Percentiles rank a stretch among this genome's conserved stretches.
Conservation (phyloP, 768 basidiomycete species). For the Coprinopsis cinerea region DNA sequence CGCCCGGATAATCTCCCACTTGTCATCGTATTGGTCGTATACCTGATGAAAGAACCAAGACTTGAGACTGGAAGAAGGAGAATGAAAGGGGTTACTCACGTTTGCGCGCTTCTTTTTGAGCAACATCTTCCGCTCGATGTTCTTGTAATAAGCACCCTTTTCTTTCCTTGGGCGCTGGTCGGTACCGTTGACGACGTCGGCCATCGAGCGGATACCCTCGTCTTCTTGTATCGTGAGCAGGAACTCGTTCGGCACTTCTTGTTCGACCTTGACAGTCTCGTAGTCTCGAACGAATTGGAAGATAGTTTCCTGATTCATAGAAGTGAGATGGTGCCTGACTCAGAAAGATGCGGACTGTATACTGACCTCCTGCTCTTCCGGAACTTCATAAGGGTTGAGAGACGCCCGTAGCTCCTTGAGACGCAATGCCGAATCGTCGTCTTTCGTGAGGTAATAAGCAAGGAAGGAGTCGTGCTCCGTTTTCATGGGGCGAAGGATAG, state of each 20-base stretch:
- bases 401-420: slow-evolving; percentile 55
- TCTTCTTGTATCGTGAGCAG: slow-evolving; percentile 69
- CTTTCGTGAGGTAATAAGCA: slow-evolving; percentile 75
- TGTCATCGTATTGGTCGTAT: slow-evolving; percentile 69
- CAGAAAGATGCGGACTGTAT: neutral
- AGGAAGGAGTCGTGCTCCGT: slow-evolving; percentile 86
- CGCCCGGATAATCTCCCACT: slow-evolving; percentile 77
- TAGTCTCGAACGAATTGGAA: slow-evolving; percentile 82
- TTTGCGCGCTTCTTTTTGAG: slow-evolving; percentile 81
- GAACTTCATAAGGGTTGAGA: slow-evolving; percentile 37
- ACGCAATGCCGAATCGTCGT: slow-evolving; percentile 61
- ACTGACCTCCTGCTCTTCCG: slow-evolving; percentile 52
- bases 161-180: slow-evolving; percentile 23
- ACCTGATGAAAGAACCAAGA: slow-evolving; percentile 40
- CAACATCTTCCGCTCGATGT: slow-evolving; percentile 83
- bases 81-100: slow-evolving; percentile 36
- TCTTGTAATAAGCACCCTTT: slow-evolving; percentile 84
- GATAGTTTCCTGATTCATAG: slow-evolving; percentile 45
- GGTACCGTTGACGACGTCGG: slow-evolving; percentile 27
- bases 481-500: slow-evolving; percentile 82
- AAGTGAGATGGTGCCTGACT: neutral
- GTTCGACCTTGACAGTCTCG: slow-evolving; percentile 81
- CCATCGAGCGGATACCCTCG: slow-evolving; percentile 23
- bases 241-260: slow-evolving; percentile 82
- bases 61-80: slow-evolving; percentile 8